Conservation (phyloP, 208 protist species). For the Histomonas meleagridis region DNA sequence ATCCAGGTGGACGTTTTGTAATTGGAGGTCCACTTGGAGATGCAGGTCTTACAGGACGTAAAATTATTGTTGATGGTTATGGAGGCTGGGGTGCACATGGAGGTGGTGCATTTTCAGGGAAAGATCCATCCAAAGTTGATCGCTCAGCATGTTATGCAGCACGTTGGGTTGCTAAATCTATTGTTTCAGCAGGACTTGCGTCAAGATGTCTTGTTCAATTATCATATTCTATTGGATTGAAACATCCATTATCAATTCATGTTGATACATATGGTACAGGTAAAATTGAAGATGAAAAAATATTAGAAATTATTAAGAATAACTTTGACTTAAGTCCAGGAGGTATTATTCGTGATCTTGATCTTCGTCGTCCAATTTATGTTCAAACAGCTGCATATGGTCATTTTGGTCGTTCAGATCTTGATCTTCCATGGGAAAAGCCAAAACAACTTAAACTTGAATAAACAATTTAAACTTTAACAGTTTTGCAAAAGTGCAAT, state of each 20-base stretch:
- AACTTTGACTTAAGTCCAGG: conserved; percentile 96
- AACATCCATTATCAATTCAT: conserved; percentile 69
- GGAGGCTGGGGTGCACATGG: conserved; percentile 98
- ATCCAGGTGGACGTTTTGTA: conserved; percentile 95
- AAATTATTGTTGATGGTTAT: conserved; percentile 99
- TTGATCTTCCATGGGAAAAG: conserved; percentile 91
- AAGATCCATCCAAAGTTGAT: conserved; percentile 98
- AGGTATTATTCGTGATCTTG: conserved; percentile 80
- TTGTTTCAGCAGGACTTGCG: conserved; percentile 79
- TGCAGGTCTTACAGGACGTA: conserved; percentile 95
- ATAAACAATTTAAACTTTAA: no score
- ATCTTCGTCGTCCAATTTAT: conserved; percentile 86
- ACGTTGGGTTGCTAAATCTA: conserved; percentile 97
- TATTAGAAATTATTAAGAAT: conserved; percentile 74
- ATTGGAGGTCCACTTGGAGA: conserved; percentile 97
- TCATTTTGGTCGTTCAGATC: conserved; percentile 89
- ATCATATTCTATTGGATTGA: conserved; percentile 94
- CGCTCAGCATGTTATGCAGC: conserved; percentile 93
- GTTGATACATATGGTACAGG: conserved; percentile 93
- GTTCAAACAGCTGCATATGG: conserved; percentile 83
- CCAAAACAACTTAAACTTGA: conserved; percentile 70
- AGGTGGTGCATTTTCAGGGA: conserved; percentile 98
- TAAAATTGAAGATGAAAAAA: conserved; percentile 57
- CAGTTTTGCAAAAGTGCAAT: no score
- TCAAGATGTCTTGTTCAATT: conserved; percentile 86